Conservation (phyloP, 2,329 filamentous ascomycete species). For the Aschersonia sp. region DNA sequence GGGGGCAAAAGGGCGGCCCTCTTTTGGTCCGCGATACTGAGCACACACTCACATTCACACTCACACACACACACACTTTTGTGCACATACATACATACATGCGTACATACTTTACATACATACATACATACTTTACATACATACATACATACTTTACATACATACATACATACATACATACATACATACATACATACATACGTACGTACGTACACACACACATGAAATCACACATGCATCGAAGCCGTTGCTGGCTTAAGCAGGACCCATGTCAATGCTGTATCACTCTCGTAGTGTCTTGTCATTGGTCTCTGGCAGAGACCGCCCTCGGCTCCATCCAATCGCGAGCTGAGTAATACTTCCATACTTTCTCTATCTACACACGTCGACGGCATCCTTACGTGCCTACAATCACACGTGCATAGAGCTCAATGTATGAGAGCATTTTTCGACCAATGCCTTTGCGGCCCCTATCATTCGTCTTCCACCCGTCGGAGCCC, state of each 20-base stretch:
- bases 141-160: no score
- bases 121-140: no score
- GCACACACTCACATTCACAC: no score
- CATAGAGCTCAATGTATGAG: not conserved
- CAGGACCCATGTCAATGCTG: not conserved
- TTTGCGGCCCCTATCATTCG: not conserved
- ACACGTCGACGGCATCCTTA: not conserved
- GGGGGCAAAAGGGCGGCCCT: not conserved
- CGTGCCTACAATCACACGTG: not conserved
- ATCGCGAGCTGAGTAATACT: not conserved
- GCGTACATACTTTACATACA: no score
- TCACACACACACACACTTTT: no score
- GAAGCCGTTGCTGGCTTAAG: not conserved
- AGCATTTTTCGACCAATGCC: not conserved
- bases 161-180: no score
- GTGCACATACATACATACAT: no score
- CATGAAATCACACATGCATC: no score
- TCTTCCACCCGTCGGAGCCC: not conserved
- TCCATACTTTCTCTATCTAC: not conserved
- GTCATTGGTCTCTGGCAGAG: not conserved
- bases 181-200: no score
- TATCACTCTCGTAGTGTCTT: not conserved
- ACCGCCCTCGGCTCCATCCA: not conserved
- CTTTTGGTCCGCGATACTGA: not conserved
- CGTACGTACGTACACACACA: no score